Conservation (phyloP, 805 yeast species). For the Komagataella phaffii region DNA sequence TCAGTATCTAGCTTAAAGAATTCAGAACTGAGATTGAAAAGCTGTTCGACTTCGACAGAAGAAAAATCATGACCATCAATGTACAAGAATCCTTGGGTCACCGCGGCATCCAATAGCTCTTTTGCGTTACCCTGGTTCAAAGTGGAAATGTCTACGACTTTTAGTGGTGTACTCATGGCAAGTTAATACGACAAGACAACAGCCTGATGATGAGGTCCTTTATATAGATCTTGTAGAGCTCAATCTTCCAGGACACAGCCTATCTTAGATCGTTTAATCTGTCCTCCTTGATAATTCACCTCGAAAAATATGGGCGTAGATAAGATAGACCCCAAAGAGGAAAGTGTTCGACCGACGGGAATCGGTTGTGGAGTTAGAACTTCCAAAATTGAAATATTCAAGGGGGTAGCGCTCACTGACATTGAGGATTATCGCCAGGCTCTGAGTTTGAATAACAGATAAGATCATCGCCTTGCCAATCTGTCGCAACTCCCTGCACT, state of each 20-base stretch:
- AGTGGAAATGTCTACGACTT: constrained; percentile 27
- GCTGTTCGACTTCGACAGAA: constrained; percentile 23
- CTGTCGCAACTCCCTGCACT: no score
- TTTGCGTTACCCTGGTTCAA: constrained; percentile 19
- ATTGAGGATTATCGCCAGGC: no score
- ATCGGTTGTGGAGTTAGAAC: no score
- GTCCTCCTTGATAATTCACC: no score
- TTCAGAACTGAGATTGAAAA: constrained; percentile 19
- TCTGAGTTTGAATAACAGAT: no score
- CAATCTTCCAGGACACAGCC: not conserved
- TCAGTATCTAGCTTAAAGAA: constrained; percentile 26
- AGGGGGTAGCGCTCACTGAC: no score
- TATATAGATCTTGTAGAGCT: not conserved
- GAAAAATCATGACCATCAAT: constrained; percentile 39
- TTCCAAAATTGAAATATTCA: no score
- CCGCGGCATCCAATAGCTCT: constrained; percentile 29
- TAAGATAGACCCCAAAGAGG: no score
- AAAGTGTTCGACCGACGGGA: no score
- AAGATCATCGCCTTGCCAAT: no score
- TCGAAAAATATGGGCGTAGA: no score
- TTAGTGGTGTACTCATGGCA: constrained; percentile 21
- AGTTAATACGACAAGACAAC: not conserved
- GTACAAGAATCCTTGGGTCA: constrained; percentile 35
- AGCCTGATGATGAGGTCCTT: not conserved
- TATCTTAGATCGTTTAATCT: not conserved